Base-by-base conservation (phyloP, 2,329 filamentous ascomycete species). In the Fonsecaea monophora region DNA sequence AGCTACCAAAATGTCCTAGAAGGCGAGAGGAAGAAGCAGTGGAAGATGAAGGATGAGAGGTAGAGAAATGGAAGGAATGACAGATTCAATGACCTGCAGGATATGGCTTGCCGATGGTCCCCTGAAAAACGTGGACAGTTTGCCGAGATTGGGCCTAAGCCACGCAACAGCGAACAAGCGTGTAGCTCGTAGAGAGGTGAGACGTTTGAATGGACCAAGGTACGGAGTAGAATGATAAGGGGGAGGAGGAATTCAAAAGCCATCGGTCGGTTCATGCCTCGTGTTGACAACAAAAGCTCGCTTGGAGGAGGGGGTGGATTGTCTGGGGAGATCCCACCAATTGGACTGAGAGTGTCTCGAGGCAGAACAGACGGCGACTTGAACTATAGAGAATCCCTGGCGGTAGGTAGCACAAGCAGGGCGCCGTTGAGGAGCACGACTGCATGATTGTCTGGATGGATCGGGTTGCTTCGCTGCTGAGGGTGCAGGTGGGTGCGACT, bases 51-150 rank as follows among this genome's bases (percentile, higher is more conserved):
- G 30, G 54, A 38, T n/a, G 38, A 61, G 37, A 42, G 30, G 35
- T 53, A 34, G 50, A 65, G 15, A 61, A 55, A 3, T 40, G 59
- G 34, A 59, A 64, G 13, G 18, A 61, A 13, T 15, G 38, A 18
- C 34, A 48, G n/a, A 5, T 32, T 21, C 34, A 35, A 48, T 32
- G 25, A 53, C 12, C 34, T 25, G 48, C 59, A 61, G 34, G 32
- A 53, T 37, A 60, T 60, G 40, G 58, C 56, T 59, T 59, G 56
- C 56, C 56, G 56, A 59, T 42, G 58, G 25, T 15, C 30, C 42
- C 30, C 42, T 60, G 58, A 25, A 53, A 60, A 60, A 53, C 58
- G 58, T 60, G 58, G 58, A 30, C 32, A 37, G 57, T 25, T 53
- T 63, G 60, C 60, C 60, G 32, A 56, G 18, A 48, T 48, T 40